These are phyloP conservation scores for Venturia oleaginea DNA, from an alignment of 2,329 filamentous ascomycete genomes.

Conservation along the genomic window DNA sequence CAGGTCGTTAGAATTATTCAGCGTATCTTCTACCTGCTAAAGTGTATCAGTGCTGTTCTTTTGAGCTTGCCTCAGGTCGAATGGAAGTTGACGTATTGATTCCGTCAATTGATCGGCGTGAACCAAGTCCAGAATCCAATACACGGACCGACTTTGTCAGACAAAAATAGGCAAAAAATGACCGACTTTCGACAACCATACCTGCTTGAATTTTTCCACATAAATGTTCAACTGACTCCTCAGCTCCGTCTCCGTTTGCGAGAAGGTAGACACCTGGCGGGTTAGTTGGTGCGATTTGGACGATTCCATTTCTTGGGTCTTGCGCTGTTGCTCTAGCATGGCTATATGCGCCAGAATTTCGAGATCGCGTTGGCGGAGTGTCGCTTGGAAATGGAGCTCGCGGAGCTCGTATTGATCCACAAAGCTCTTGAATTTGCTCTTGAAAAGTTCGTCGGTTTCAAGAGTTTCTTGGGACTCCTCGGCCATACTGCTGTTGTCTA, in stretches of 20 bases:
- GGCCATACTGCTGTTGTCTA: constrained; percentile 76
- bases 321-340: constrained; percentile 82
- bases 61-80: not conserved
- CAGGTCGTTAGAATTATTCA: constrained; percentile 96
- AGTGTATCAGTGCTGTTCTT: constrained; percentile 6
- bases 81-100: not conserved
- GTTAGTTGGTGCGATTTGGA: constrained; percentile 77
- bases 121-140: not conserved
- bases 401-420: constrained; percentile 95
- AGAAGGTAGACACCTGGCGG: constrained; percentile 86
- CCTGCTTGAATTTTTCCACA: constrained; percentile 99
- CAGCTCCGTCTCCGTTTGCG: constrained; percentile 89
- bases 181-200: constrained; percentile 37
- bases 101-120: not conserved
- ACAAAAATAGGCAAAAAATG: not conserved
- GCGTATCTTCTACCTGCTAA: constrained; percentile 84
- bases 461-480: constrained; percentile 74
- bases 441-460: constrained; percentile 75
- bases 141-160: not conserved
- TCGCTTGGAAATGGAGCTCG: constrained; percentile 85
- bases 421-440: constrained; percentile 85
- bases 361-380: constrained; percentile 88
- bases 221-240: constrained; percentile 95
- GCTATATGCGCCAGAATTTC: constrained; percentile 90
- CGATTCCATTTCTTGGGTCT: constrained; percentile 73